Evolutionary conservation across 345 rosid species (phyloP).

Genomic region (Gossypium arboreum): DNA sequence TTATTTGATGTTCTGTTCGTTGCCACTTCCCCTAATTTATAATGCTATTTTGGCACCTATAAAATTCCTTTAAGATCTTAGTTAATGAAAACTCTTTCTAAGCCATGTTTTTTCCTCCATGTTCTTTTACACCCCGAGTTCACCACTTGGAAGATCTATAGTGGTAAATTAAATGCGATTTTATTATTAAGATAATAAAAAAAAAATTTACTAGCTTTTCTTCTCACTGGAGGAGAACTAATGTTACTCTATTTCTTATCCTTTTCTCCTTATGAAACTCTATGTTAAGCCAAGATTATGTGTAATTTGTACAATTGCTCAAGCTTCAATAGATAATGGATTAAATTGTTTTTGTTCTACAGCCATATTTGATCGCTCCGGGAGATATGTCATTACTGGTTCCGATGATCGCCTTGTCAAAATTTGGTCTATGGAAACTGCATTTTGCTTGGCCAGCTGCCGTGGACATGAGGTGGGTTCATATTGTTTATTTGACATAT

Average conservation of each 20-base stretch:
- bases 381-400: constrained; percentile 96
- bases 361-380: constrained; percentile 96
- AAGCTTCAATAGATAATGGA: not conserved
- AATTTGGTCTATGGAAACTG: constrained; percentile 99
- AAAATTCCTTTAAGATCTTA: not conserved
- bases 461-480: constrained; percentile 97
- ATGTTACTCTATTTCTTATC: not conserved
- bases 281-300: not conserved
- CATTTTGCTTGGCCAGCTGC: constrained; percentile 97
- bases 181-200: not conserved
- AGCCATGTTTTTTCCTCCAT: not conserved
- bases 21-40: not conserved
- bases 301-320: constrained; percentile 1
- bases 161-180: not conserved
- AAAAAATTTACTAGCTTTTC: not conserved
- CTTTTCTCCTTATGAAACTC: not conserved
- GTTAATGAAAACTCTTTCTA: not conserved
- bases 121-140: not conserved
- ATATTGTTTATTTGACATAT: constrained; percentile 18
- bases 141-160: not conserved
- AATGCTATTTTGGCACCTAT: not conserved
- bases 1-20: not conserved
- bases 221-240: not conserved
- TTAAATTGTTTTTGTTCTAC: constrained; percentile 24
- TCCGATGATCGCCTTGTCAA: constrained; percentile 98